Conservation (phyloP, 1,284 basidiomycete species). For the Austroboletus niveus region DNA sequence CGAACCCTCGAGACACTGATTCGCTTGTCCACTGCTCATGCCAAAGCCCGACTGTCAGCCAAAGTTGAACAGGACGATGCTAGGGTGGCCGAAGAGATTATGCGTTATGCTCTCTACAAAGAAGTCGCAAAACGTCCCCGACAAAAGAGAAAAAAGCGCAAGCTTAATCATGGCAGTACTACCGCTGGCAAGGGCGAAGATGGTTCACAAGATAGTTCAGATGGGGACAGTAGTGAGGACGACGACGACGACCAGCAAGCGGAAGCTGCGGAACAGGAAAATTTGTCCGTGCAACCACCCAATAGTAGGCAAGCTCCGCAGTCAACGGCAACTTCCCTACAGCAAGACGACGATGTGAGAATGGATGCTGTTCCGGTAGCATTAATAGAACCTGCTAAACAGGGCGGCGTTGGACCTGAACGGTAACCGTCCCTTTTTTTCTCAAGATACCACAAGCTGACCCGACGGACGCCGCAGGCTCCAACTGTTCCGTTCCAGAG, state of each 20-base stretch:
- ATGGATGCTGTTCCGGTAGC: constrained; percentile 51
- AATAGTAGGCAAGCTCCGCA: constrained; percentile 12
- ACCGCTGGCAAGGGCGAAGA: constrained; percentile 40
- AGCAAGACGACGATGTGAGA: constrained; percentile 60
- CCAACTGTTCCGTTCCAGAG: constrained; percentile 72
- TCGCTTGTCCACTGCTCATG: constrained; percentile 96
- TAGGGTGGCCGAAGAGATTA: constrained; percentile 88
- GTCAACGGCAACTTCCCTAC: constrained; percentile 45
- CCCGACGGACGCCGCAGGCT: constrained; percentile 44
- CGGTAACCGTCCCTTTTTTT: constrained; percentile 40
- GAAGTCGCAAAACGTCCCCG: constrained; percentile 85
- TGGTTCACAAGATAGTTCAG: constrained; percentile 40
- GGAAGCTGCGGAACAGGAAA: constrained; percentile 51
- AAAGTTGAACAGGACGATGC: constrained; percentile 90
- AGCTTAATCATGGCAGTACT: constrained; percentile 60
- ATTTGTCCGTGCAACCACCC: constrained; percentile 36
- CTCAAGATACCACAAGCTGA: not conserved
- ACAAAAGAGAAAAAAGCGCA: constrained; percentile 71
- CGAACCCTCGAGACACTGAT: constrained; percentile 99
- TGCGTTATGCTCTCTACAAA: constrained; percentile 97
- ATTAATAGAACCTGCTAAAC: constrained; percentile 35
- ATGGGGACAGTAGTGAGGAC: constrained; percentile 45
- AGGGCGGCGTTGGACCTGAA: constrained; percentile 48
- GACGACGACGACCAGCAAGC: constrained; percentile 35
- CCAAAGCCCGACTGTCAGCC: constrained; percentile 87